phyloP scores from a whole-genome alignment of 1,139 yeast genomes.

The Kodamaea sp. region DNA sequence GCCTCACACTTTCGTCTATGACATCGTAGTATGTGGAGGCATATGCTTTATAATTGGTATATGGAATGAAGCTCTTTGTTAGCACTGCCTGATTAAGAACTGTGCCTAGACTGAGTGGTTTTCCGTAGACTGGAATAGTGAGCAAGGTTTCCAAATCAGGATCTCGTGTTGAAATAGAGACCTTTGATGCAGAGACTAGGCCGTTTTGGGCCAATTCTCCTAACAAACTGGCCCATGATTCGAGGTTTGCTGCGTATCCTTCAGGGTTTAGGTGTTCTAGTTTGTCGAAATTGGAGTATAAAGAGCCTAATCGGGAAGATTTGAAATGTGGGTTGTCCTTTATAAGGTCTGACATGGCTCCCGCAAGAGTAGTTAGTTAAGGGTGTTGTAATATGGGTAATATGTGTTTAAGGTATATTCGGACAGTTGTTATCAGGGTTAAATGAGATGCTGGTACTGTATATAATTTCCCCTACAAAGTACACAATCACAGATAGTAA shows the following conservation, averaged over 20 bases:
- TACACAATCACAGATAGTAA: no score
- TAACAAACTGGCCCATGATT: slow-evolving; percentile 54
- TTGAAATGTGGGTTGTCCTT: slow-evolving; percentile 42
- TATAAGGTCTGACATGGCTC: no score
- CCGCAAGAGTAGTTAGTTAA: no score
- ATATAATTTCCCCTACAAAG: no score
- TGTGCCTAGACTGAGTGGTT: slow-evolving; percentile 26
- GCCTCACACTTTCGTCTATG: slow-evolving; percentile 8
- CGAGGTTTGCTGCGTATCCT: slow-evolving; percentile 70
- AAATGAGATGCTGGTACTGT: no score
- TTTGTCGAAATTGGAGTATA: slow-evolving; percentile 60
- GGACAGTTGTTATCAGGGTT: no score
- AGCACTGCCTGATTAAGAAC: slow-evolving; percentile 29
- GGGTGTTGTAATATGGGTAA: no score
- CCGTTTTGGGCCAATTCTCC: slow-evolving; percentile 20
- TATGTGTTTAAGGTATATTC: no score
- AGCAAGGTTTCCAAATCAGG: slow-evolving; percentile 24
- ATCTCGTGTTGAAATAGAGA: slow-evolving; percentile 24
- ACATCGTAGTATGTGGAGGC: slow-evolving; percentile 9
- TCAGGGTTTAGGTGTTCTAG: slow-evolving; percentile 59
- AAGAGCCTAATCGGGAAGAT: slow-evolving; percentile 55
- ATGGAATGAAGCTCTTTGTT: slow-evolving; percentile 25
- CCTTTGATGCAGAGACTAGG: slow-evolving; percentile 17
- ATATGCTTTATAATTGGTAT: slow-evolving; percentile 6
- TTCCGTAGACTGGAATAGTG: slow-evolving; percentile 30